Conservation (phyloP, 495 filamentous ascomycete species). For the Cryomyces minteri region DNA sequence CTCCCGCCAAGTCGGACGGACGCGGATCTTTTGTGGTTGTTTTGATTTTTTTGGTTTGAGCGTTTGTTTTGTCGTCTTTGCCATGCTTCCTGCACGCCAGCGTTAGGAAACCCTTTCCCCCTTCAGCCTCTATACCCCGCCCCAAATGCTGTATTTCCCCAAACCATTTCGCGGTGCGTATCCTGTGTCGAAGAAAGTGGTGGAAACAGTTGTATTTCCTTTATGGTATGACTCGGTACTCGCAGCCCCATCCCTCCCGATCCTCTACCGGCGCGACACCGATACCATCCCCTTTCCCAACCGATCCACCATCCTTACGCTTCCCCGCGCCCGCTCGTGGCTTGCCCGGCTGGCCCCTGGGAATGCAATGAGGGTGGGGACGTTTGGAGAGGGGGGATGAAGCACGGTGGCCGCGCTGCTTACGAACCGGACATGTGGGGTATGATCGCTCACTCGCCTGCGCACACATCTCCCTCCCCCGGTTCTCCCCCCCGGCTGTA, state of each 20-base stretch:
- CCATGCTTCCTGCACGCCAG: not conserved
- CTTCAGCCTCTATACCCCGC: slow-evolving; percentile 1
- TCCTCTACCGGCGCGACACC: slow-evolving; percentile 5
- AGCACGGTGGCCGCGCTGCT: not conserved
- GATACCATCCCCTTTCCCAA: not conserved
- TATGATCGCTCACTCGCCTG: slow-evolving; percentile 21
- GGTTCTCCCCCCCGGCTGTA: not conserved
- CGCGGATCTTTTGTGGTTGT: slow-evolving; percentile 5
- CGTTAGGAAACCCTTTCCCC: not conserved
- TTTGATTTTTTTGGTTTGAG: slow-evolving; percentile 9
- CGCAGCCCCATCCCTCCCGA: slow-evolving; percentile 17
- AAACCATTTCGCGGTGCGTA: slow-evolving; percentile 9
- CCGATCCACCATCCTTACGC: slow-evolving; percentile 2
- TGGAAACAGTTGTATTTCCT: slow-evolving; percentile 5
- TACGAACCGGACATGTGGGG: slow-evolving; percentile 20
- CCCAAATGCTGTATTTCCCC: slow-evolving; percentile 1
- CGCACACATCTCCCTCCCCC: too few relatives aligned
- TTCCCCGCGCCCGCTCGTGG: slow-evolving; percentile 8
- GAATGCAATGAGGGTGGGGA: not conserved
- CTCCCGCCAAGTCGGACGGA: slow-evolving; percentile 10
- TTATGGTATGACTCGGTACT: slow-evolving; percentile 10
- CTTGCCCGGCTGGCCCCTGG: slow-evolving; percentile 16
- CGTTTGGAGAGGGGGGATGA: not conserved
- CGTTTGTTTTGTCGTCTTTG: not conserved
- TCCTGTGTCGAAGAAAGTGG: slow-evolving; percentile 7